A percentile compares a stretch with the other conserved stretches of the same genome.
phyloP scores from a whole-genome alignment of 352 stramenopile genomes.

The Globisporangium ultimum region DNA sequence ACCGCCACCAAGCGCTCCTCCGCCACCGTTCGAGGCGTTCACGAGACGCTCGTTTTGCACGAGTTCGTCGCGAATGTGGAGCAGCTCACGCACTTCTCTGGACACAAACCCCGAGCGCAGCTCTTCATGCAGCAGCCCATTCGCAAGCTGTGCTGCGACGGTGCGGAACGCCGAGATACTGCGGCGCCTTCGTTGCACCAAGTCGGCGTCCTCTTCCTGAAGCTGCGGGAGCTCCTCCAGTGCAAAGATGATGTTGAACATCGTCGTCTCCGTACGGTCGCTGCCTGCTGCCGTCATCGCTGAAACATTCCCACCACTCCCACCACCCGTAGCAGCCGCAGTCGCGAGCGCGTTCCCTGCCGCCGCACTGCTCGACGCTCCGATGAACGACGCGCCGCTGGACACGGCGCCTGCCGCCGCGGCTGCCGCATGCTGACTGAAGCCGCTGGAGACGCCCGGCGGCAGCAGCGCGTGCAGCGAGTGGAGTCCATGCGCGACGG shows the following conservation, averaged over 20 bases:
- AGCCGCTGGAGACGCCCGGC: neutral
- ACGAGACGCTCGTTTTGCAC: constrained; percentile 56
- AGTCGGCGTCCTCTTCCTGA: constrained; percentile 27
- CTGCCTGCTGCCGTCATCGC: constrained; percentile 10
- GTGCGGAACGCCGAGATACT: constrained; percentile 56
- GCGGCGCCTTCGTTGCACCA: constrained; percentile 28
- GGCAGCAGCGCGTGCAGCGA: neutral
- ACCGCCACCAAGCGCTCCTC: constrained; percentile 14
- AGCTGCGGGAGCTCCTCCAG: constrained; percentile 47
- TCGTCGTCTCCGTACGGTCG: constrained; percentile 63
- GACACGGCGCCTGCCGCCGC: neutral
- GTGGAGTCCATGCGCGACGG: neutral
- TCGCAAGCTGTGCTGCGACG: constrained; percentile 69
- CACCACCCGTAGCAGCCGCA: neutral
- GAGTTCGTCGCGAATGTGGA: constrained; percentile 79
- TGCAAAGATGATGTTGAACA: constrained; percentile 89
- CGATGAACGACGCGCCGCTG: neutral
- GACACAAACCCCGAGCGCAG: constrained; percentile 77
- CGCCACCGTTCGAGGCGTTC: constrained; percentile 17
- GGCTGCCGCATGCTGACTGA: neutral
- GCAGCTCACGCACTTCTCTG: constrained; percentile 64
- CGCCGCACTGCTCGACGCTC: neutral
- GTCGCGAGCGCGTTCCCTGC: neutral
- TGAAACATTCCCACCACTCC: neutral
- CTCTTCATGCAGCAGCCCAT: constrained; percentile 83